A percentile compares a stretch with the other conserved stretches of the same genome.
phyloP scores from a whole-genome alignment of 495 filamentous ascomycete species.

The Xylaria longipes region DNA sequence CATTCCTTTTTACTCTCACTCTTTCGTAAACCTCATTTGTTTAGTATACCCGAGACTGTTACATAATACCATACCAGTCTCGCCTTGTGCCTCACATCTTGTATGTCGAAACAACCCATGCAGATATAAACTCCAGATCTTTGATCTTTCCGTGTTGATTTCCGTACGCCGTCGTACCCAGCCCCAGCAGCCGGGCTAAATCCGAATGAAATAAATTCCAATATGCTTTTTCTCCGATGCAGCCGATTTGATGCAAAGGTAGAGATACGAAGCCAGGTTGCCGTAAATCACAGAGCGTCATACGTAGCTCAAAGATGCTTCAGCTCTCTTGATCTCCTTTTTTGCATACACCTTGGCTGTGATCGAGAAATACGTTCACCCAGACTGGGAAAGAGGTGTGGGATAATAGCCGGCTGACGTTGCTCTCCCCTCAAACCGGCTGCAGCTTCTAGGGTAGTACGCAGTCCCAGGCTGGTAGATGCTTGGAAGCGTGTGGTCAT shows the following conservation, averaged over 20 bases:
- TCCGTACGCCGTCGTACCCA: slow-evolving; percentile 36
- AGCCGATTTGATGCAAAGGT: slow-evolving; percentile 31
- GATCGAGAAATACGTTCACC: slow-evolving; percentile 25
- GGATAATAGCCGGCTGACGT: slow-evolving; percentile 55
- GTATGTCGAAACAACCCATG: slow-evolving; percentile 30
- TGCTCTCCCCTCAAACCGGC: slow-evolving; percentile 53
- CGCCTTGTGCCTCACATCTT: slow-evolving; percentile 23
- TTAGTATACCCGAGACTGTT: slow-evolving; percentile 41
- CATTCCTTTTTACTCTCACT: slow-evolving; percentile 34
- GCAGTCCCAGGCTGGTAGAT: slow-evolving; percentile 43
- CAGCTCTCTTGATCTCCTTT: slow-evolving; percentile 18
- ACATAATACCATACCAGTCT: slow-evolving; percentile 27
- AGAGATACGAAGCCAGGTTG: slow-evolving; percentile 21
- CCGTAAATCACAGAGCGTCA: slow-evolving; percentile 26
- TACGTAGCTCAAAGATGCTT: slow-evolving; percentile 22
- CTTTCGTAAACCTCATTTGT: slow-evolving; percentile 38
- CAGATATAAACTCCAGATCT: slow-evolving; percentile 26
- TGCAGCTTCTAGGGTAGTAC: slow-evolving; percentile 48
- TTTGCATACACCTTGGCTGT: slow-evolving; percentile 2
- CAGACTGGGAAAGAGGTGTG: slow-evolving; percentile 42
- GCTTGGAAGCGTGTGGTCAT: slow-evolving; percentile 50
- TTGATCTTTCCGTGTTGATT: slow-evolving; percentile 30
- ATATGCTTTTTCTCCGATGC: slow-evolving; percentile 39
- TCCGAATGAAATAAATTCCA: slow-evolving; percentile 33
- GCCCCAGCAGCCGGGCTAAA: slow-evolving; percentile 26